Base-by-base conservation (phyloP, 768 basidiomycete species). In the Filobasidium floriforme region DNA sequence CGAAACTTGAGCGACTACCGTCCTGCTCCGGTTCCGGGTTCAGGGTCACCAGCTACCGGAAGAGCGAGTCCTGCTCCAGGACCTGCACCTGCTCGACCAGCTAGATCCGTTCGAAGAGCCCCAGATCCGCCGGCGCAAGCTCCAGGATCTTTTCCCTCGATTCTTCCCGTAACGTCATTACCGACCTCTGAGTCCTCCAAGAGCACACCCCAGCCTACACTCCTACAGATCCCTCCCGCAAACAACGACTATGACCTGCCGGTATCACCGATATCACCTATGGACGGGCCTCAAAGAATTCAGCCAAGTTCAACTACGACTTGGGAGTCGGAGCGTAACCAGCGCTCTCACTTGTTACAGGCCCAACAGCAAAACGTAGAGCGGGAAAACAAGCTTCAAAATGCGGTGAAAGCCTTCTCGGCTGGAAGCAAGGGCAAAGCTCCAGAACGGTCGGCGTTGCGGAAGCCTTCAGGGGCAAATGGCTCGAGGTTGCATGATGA, bases 321-420 rank as follows among this genome's bases (percentile, higher is more conserved):
- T 3, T 77, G 75, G 61, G 75, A 73, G 12, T 68, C 67, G 7
- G 75, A 77, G 57, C 64, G 76, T 37, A 49, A 29, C 40, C 75
- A 77, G 60, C 67, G 76, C 26, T 46, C 67, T 1, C 66, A 76
- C 41, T 52, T 77, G 29, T 72, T 15, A 71, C 68, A 29, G 71
- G 71, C 41, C 52, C 72, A 14, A 62, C 70, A 5, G 70, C 69
- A 14, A 68, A 72, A 19, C 70, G 59, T 26, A 66, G 69, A 60
- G 29, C 28, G 65, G 37, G 59, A 61, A 24, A 18, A 37, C 43
- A 51, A 54, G 59, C n/a, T 66, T 29, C 19, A 74, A 69, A 66
- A 52, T 5, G 76, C 60, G 29, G 65, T 66, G 9, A 11, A 54
- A 22, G 65, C 64, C 0, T 65, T 66, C 32, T 29, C 65, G 14